phyloP scores from a whole-genome alignment of 176 grass and related monocot genomes.

The Luzula sylvatica region DNA sequence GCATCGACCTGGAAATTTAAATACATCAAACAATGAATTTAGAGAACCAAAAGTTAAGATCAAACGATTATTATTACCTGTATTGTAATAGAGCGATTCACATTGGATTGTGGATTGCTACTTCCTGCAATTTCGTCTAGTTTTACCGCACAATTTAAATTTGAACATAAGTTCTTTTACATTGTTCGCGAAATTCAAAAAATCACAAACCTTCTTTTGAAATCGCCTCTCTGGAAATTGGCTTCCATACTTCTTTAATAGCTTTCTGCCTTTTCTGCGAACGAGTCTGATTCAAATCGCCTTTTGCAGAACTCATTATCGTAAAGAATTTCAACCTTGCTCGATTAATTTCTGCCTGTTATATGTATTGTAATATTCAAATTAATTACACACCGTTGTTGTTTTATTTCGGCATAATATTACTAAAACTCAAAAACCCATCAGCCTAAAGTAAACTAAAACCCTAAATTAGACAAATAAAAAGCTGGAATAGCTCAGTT shows the following conservation, averaged over 20 bases:
- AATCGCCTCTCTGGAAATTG: slow-evolving; percentile 38
- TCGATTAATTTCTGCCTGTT: slow-evolving; percentile 23
- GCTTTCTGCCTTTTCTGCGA: slow-evolving; percentile 31
- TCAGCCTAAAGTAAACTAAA: background rate
- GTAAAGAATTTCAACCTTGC: slow-evolving; percentile 20
- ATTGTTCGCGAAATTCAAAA: background rate
- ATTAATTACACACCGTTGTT: background rate
- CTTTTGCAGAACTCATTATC: slow-evolving; percentile 25
- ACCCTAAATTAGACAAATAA: slow-evolving; percentile 1
- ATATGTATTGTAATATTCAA: background rate
- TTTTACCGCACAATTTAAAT: background rate
- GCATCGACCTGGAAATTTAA: slow-evolving; percentile 50
- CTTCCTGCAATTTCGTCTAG: background rate
- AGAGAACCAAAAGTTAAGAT: slow-evolving; percentile 11
- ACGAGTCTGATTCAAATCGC: slow-evolving; percentile 6
- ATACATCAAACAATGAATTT: slow-evolving; percentile 16
- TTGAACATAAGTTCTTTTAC: background rate
- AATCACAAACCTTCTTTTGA: slow-evolving; percentile 24
- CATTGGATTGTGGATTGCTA: slow-evolving; percentile 6
- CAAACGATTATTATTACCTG: background rate
- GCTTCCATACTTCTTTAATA: slow-evolving; percentile 41
- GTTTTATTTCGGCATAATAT: background rate
- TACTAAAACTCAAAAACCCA: background rate
- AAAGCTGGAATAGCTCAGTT: slow-evolving; percentile 46
- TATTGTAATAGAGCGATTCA: slow-evolving; percentile 14